Evolutionary conservation across 345 rosid species (phyloP).

Genomic region (Bretschneidera sinensis): DNA sequence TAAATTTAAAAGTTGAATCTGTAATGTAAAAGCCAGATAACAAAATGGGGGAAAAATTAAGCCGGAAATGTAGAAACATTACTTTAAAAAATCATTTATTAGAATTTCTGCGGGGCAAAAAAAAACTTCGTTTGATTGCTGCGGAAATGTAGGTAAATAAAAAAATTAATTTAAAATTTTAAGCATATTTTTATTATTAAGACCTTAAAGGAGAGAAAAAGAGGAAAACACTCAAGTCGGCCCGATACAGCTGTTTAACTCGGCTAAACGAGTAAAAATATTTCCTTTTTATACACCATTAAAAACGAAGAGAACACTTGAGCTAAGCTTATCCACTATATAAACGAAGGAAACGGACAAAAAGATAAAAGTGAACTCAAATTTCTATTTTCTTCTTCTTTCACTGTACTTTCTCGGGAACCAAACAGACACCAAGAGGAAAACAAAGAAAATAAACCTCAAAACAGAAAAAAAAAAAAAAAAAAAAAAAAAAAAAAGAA

Average conservation of each 20-base stretch:
- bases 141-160: neutral
- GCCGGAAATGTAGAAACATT: neutral
- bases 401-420: constrained; percentile 24
- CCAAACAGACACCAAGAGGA: constrained; percentile 21
- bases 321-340: constrained; percentile 15
- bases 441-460: neutral
- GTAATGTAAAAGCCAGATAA: too few relatives aligned
- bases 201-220: neutral
- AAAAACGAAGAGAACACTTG: neutral
- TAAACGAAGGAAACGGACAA: neutral
- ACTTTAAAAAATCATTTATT: neutral
- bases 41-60: neutral
- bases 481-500: neutral
- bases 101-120: neutral
- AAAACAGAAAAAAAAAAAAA: neutral
- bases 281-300: neutral
- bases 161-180: neutral
- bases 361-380: neutral
- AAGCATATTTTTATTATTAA: neutral
- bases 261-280: neutral
- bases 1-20: too few relatives aligned
- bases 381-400: neutral
- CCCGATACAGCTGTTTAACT: constrained; percentile 16
- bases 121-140: neutral
- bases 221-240: constrained; percentile 7